Evolutionary conservation across 371 early-diverging fungal genomes (phyloP), one percentile per base, ranked within the genome.

Genomic region (Mucor ambiguus): DNA sequence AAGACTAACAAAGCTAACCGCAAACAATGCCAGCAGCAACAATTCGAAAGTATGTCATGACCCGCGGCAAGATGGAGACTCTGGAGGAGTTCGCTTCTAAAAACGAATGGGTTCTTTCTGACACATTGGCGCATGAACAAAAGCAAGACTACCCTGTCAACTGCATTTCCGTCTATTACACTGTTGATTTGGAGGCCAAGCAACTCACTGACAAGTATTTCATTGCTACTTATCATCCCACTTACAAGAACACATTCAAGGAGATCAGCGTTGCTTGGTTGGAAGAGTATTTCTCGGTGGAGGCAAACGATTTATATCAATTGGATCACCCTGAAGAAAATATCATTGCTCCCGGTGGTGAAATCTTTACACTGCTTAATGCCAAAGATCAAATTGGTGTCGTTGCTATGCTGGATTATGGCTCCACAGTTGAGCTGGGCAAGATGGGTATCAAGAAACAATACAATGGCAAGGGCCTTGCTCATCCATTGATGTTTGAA

Each of bases 281-380:
- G 29, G 49, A 68, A 20, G 58, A 61, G 5, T 48, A 58, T 3
- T 68, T 64, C n/a, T 46, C 52, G 1, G 44, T 68, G 8, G 72
- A 72, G 32, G 44, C 29, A 3, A 33, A 29, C 2, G 72, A 72
- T 56, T 52, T 68, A 12, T 10, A 16, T 0, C 69, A 65, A 41
- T 41, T 72, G 18, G 66, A 68, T 20, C 26, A 33, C 11, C 68
- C 68, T 18, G 55, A 72, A 46, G 68, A 72, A 29, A 59, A 18
- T 9, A 66, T 72, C 35, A 58, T 72, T 29, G 29, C 66, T 10
- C 62, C 60, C 11, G 72, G 72, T 9, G 72, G 72, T 8, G 66
- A 68, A 20, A 65, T 68, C 2, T 68, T 68, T 28, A 61, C 58
- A 26, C 30, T 68, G 18, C 9, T 72, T 2, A 56, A 63, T 28